Conservation (phyloP, 345 rosid genomes). For the Euphorbia peplus region DNA sequence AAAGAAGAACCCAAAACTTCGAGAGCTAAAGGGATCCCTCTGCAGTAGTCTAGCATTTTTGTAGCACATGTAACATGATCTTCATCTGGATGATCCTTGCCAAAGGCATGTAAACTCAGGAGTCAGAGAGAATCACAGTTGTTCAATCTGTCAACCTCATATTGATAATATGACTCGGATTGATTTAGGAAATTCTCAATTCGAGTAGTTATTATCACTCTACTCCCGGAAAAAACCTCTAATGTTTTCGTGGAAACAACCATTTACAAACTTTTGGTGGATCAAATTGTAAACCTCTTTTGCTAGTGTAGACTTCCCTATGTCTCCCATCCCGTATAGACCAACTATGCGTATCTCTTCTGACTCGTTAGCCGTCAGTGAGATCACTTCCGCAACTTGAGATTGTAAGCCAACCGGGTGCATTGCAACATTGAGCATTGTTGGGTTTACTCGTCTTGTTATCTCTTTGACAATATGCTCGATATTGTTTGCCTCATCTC, state of each 20-base stretch:
- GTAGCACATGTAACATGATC: background rate
- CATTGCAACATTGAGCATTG: constrained; percentile 2
- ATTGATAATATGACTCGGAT: background rate
- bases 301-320: constrained; percentile 22
- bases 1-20: constrained; percentile 17
- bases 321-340: constrained; percentile 24
- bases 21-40: constrained; percentile 16
- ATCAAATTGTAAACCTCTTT: constrained; percentile 14
- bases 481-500: constrained; percentile 7
- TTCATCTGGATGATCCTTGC: background rate
- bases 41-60: background rate
- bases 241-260: constrained; percentile 25
- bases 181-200: constrained; percentile 6
- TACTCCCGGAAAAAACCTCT: constrained; percentile 22
- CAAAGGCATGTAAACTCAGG: constrained; percentile 11
- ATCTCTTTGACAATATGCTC: constrained; percentile 10
- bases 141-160: constrained; percentile 7
- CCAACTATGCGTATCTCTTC: constrained; percentile 19
- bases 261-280: constrained; percentile 6
- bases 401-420: constrained; percentile 9
- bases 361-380: background rate
- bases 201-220: constrained; percentile 25
- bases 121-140: constrained; percentile 15
- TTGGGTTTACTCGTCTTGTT: background rate
- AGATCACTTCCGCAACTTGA: background rate